Base-by-base conservation (phyloP, 2,329 filamentous ascomycete genomes). In the Ilyonectria destructans region DNA sequence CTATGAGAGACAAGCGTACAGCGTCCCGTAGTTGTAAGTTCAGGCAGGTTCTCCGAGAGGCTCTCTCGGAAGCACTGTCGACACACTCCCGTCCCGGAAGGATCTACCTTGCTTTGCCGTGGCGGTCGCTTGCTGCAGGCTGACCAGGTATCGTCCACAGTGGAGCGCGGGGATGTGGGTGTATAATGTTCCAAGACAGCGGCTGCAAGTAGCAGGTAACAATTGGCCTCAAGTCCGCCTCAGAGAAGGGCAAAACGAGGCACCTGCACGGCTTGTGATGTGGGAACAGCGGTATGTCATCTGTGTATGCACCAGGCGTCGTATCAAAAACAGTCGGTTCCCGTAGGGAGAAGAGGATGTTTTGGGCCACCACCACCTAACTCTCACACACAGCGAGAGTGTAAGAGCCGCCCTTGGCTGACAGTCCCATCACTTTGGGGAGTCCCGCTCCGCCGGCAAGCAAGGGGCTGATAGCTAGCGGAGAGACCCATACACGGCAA, bases 391-490 rank as follows among this genome's bases (percentile, higher is more conserved):
- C 21, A 29, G 19, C 7, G 29, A 54, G 19, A 65, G 35, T 56
- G 35, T 37, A 51, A 62, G 51, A 49, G 58, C 45, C 33, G 54
- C 37, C 45, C 57, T 52, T 58, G 54, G 26, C 45, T 45, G 56
- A 55, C 40, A 51, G 45, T 57, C 57, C 59, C 64, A 60, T 49
- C 58, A 52, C 35, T 61, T 58, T 21, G 23, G 31, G 54, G 60
- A 65, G 71, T 49, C 67, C 69, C 61, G 68, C 71, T 61, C 65
- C 63, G 55, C 62, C 56, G 67, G 57, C 62, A 77, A 71, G 74
- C 73, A 75, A 75, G 74, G 74, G 73, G 58, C 62, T 45, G 35
- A 60, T 62, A 67, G 63, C 56, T 58, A 67, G 72, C 69, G 72
- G 71, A 75, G 59, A 43, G 51, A 51, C 59, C 71, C 68, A 75